phyloP scores from a whole-genome alignment of 2,329 filamentous ascomycete genomes.

The Microascus cirrosus region DNA sequence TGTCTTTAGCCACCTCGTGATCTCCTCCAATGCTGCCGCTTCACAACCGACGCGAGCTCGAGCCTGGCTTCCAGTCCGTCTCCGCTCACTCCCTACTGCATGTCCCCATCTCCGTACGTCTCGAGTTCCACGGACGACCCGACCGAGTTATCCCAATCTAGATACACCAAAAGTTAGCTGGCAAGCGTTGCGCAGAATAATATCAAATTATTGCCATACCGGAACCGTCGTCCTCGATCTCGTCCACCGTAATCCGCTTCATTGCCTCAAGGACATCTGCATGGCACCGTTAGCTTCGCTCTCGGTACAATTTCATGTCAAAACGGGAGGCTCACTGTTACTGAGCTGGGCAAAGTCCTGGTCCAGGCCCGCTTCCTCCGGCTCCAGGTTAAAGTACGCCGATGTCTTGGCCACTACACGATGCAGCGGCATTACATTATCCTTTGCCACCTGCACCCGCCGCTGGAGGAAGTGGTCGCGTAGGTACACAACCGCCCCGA shows the following conservation, averaged over 20 bases:
- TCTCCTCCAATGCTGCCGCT: not conserved
- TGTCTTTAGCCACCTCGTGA: not conserved
- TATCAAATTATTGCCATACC: slow-evolving; percentile 30
- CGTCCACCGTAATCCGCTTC: slow-evolving; percentile 41
- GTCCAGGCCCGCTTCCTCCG: slow-evolving; percentile 15
- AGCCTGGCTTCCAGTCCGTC: not conserved
- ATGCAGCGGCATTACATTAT: slow-evolving; percentile 29
- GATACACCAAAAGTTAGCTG: not conserved
- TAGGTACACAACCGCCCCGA: slow-evolving; percentile 33
- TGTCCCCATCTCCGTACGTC: slow-evolving; percentile 18
- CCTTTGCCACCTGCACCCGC: slow-evolving; percentile 26
- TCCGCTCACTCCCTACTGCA: not conserved
- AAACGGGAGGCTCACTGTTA: slow-evolving; percentile 19
- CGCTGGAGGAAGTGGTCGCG: slow-evolving; percentile 32
- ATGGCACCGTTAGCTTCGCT: not conserved
- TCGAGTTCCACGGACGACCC: slow-evolving; percentile 41
- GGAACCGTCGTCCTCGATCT: slow-evolving; percentile 47
- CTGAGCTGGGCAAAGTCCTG: slow-evolving; percentile 20
- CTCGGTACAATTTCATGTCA: not conserved
- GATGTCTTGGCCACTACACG: slow-evolving; percentile 29
- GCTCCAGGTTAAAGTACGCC: slow-evolving; percentile 23
- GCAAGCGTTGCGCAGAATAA: not conserved
- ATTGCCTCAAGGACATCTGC: slow-evolving; percentile 35
- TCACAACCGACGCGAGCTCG: too few species aligned
- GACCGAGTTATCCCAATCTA: slow-evolving; percentile 45